These are phyloP conservation scores for Aspergillus flavus DNA, from an alignment of 2,329 filamentous ascomycete genomes.

Conservation along the genomic window DNA sequence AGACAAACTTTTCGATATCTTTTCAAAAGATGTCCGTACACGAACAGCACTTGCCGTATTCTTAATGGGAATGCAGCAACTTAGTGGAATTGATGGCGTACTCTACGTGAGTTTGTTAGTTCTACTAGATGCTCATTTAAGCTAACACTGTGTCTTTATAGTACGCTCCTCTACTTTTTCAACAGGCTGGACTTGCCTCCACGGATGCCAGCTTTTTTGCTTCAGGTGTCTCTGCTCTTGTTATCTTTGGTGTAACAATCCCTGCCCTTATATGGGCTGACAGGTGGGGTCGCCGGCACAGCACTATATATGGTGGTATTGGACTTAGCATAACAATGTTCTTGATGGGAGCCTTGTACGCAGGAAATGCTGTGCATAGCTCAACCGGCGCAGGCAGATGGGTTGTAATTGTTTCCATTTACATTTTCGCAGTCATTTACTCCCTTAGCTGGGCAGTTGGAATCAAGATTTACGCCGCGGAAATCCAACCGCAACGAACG, in stretches of 20 bases:
- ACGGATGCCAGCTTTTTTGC: conserved; percentile 61
- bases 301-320: conserved; percentile 57
- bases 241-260: conserved; percentile 61
- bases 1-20: conserved; percentile 34
- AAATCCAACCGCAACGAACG: conserved; percentile 60
- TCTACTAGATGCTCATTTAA: neutral
- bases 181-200: conserved; percentile 60
- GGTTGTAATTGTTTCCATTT: conserved; percentile 33
- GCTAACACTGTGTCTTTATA: conserved; percentile 25
- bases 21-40: conserved; percentile 47
- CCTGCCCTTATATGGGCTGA: conserved; percentile 61
- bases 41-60: conserved; percentile 58
- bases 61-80: conserved; percentile 61
- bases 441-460: conserved; percentile 56
- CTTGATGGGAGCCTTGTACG: conserved; percentile 37
- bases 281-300: conserved; percentile 59
- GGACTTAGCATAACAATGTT: conserved; percentile 47
- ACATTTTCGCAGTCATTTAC: conserved; percentile 32
- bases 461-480: conserved; percentile 59
- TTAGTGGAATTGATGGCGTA: conserved; percentile 65
- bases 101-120: conserved; percentile 54
- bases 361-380: conserved; percentile 32
- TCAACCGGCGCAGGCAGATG: conserved; percentile 32
- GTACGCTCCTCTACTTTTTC: conserved; percentile 64
- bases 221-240: conserved; percentile 61